Conservation (phyloP, 2,329 filamentous ascomycete species). For the Exophiala xenobiotica region DNA sequence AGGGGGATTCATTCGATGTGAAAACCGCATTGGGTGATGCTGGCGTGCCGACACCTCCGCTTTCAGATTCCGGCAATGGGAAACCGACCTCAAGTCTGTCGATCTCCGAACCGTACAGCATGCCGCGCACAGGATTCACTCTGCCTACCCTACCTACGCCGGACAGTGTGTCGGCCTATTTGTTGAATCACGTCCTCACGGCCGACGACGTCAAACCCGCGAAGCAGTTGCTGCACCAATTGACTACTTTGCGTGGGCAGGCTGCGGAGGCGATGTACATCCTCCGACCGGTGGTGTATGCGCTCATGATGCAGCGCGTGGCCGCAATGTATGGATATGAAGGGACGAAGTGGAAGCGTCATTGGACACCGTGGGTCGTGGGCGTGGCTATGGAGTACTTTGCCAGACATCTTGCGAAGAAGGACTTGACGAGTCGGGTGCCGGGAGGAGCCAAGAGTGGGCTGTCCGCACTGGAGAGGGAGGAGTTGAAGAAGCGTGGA, state of each 20-base stretch:
- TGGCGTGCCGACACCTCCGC: slow-evolving; percentile 29
- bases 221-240: slow-evolving; percentile 76
- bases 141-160: slow-evolving; percentile 79
- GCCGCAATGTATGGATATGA: slow-evolving; percentile 35
- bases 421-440: slow-evolving; percentile 60
- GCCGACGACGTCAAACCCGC: slow-evolving; percentile 97
- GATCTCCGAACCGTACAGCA: slow-evolving; percentile 69
- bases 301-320: slow-evolving; percentile 68
- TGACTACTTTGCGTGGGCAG: slow-evolving; percentile 68
- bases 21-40: slow-evolving; percentile 25
- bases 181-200: slow-evolving; percentile 85
- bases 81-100: slow-evolving; percentile 32
- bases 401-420: slow-evolving; percentile 78
- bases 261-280: slow-evolving; percentile 91
- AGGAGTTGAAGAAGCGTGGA: slow-evolving; percentile 82
- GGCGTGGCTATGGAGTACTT: slow-evolving; percentile 83
- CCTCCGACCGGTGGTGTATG: slow-evolving; percentile 82
- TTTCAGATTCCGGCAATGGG: slow-evolving; percentile 28
- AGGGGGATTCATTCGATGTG: slow-evolving; percentile 23
- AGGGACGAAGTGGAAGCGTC: slow-evolving; percentile 68
- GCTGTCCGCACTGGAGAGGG: slow-evolving; percentile 79
- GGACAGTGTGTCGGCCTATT: slow-evolving; percentile 79
- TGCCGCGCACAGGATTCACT: slow-evolving; percentile 89
- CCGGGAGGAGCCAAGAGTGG: slow-evolving; percentile 69
- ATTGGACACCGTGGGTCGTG: slow-evolving; percentile 89